Conservation (phyloP, 306 rosid species). For the Lablab purpureus region DNA sequence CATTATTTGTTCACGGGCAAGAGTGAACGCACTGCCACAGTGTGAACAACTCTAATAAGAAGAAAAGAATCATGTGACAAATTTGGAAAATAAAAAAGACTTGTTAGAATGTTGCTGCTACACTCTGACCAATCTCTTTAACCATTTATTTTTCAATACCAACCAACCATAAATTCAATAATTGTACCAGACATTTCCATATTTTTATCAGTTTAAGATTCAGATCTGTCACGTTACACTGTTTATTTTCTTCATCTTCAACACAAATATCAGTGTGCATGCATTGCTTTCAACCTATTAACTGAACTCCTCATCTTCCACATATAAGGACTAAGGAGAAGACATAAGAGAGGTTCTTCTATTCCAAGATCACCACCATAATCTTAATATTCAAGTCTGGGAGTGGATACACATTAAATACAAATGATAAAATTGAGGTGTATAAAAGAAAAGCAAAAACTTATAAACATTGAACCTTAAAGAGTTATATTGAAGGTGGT, state of each 20-base stretch:
- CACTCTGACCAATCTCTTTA: slow-evolving; percentile 24
- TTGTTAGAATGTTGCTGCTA: slow-evolving; percentile 38
- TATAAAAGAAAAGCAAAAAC: too few relatives aligned
- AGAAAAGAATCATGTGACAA: slow-evolving; percentile 32
- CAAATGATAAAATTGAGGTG: too few relatives aligned
- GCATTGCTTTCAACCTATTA: not conserved
- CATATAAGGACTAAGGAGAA: too few relatives aligned
- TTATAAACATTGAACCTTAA: too few relatives aligned
- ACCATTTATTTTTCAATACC: slow-evolving; percentile 6
- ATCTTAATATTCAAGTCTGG: too few relatives aligned
- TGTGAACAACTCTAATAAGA: slow-evolving; percentile 30
- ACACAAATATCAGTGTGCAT: not conserved
- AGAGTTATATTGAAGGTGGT: too few relatives aligned
- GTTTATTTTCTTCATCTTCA: not conserved
- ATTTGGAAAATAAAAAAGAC: slow-evolving; percentile 30
- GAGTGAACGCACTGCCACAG: slow-evolving; percentile 38
- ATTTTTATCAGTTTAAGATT: not conserved
- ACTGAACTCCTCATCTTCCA: too few relatives aligned
- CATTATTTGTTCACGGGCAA: not conserved
- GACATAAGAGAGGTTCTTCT: too few relatives aligned
- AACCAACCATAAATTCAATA: slow-evolving; percentile 26
- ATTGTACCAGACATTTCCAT: slow-evolving; percentile 44
- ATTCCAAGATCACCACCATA: too few relatives aligned
- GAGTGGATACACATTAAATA: too few relatives aligned
- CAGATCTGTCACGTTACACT: not conserved